Evolutionary conservation across 805 yeast genomes (phyloP).

Genomic region (Metschnikowia continentalis): DNA sequence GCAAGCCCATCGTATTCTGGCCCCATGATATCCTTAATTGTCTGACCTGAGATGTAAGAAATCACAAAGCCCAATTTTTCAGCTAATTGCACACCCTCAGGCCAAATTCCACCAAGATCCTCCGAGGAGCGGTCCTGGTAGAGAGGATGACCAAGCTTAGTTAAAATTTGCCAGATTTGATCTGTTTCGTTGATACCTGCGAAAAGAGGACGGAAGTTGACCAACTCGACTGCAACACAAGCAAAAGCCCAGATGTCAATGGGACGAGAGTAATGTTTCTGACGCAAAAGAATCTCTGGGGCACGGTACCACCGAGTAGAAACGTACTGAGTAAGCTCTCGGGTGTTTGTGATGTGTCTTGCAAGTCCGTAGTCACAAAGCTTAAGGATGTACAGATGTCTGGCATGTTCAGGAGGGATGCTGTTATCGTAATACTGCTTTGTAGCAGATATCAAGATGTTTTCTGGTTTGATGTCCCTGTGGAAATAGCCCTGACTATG

Average conservation of each 20-base stretch:
- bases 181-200: conserved; percentile 81
- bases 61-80: conserved; percentile 50
- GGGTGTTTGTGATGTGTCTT: conserved; percentile 49
- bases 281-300: conserved; percentile 72
- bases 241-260: conserved; percentile 89
- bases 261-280: conserved; percentile 58
- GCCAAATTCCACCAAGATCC: conserved; percentile 69
- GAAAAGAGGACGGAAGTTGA: conserved; percentile 71
- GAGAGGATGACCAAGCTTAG: conserved; percentile 71
- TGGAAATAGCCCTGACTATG: conserved; percentile 69
- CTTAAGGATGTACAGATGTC: conserved; percentile 57
- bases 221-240: conserved; percentile 68
- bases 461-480: conserved; percentile 93
- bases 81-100: conserved; percentile 53
- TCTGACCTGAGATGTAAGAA: conserved; percentile 54
- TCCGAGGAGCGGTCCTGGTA: conserved; percentile 19
- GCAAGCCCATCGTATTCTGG: conserved; percentile 32
- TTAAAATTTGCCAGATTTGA: conserved; percentile 66
- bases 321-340: conserved; percentile 68
- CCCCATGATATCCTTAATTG: conserved; percentile 9
- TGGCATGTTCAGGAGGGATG: conserved; percentile 38
- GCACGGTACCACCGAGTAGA: conserved; percentile 86
- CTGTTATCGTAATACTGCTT: conserved; percentile 47
- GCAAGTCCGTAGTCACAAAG: conserved; percentile 81
- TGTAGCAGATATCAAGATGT: conserved; percentile 66